Percentiles rank a stretch among this genome's conserved stretches.
Evolutionary conservation across 1,139 yeast species (phyloP).

Genomic region (Geotrichum candidum): DNA sequence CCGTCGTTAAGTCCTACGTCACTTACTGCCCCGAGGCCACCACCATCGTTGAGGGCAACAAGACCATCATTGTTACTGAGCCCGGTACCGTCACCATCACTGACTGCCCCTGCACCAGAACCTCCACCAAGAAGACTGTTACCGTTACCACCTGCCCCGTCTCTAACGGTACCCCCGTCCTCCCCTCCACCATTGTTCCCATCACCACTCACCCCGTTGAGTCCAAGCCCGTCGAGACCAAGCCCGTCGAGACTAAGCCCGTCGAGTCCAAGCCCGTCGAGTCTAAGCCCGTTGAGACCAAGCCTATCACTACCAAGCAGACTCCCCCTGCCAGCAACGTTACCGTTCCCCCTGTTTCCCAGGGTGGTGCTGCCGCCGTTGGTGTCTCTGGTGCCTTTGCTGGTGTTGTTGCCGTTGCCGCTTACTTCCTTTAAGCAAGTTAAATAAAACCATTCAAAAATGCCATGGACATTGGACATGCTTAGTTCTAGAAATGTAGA

Average conservation of each 20-base stretch:
- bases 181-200: conserved; percentile 23
- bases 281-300: conserved; percentile 3
- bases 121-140: conserved; percentile 42
- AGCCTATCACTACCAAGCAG: conserved; percentile 9
- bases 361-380: conserved; percentile 33
- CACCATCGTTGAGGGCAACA: conserved; percentile 36
- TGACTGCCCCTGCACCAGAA: conserved; percentile 52
- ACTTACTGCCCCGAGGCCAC: conserved; percentile 43
- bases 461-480: not conserved
- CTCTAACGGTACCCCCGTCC: conserved; percentile 26
- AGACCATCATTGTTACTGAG: conserved; percentile 38
- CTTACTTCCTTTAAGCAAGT: conserved; percentile 34
- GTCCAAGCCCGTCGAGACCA: conserved; percentile 11
- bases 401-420: conserved; percentile 37
- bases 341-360: conserved; percentile 20
- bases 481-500: not conserved
- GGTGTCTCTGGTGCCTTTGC: conserved; percentile 35
- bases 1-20: conserved; percentile 36
- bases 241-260: too few relatives aligned
- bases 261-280: too few relatives aligned
- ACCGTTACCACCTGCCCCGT: conserved; percentile 40
- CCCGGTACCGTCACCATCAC: conserved; percentile 42
- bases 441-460: not conserved
- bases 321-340: conserved; percentile 7
- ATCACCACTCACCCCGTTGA: conserved; percentile 17